Percentiles rank a stretch among this genome's conserved stretches.
These are phyloP conservation scores for Powellomyces hirtus DNA, from an alignment of 192 early-diverging fungal genomes.

Conservation along the genomic window DNA sequence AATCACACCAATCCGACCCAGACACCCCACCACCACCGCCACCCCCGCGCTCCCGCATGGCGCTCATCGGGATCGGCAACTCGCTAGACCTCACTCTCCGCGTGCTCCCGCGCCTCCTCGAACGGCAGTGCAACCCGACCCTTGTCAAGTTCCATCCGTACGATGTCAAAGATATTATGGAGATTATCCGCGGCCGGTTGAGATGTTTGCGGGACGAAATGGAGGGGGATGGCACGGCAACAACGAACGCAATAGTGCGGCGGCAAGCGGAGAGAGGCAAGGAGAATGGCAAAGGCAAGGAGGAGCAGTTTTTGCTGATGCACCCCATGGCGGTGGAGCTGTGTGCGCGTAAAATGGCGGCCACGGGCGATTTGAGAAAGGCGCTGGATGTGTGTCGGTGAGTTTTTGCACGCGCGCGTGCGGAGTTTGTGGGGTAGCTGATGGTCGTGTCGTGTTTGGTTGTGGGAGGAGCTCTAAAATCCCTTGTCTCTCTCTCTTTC, in stretches of 20 bases:
- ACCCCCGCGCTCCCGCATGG: constrained; percentile 61
- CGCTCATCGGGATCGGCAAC: constrained; percentile 91
- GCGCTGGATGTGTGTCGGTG: constrained; percentile 44
- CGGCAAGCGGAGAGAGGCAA: neutral
- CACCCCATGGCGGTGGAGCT: constrained; percentile 83
- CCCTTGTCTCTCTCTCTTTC: neutral
- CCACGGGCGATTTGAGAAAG: constrained; percentile 63
- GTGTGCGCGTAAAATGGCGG: constrained; percentile 87
- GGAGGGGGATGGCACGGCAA: neutral
- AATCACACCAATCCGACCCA: neutral
- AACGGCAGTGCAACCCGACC: constrained; percentile 75
- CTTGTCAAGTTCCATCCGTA: constrained; percentile 90
- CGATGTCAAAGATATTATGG: constrained; percentile 74
- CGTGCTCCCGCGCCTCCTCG: constrained; percentile 81
- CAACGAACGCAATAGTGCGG: neutral
- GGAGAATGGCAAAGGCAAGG: neutral
- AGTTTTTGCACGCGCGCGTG: no score
- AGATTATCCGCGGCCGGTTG: constrained; percentile 85
- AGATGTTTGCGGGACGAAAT: constrained; percentile 42
- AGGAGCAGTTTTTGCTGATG: constrained; percentile 52
- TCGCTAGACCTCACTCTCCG: constrained; percentile 87
- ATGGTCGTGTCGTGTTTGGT: neutral
- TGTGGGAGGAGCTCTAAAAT: neutral
- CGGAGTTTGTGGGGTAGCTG: neutral
- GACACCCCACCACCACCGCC: no score